phyloP scores from a whole-genome alignment of 164 flowering plant species.

The Euptelea pleiosperma region DNA sequence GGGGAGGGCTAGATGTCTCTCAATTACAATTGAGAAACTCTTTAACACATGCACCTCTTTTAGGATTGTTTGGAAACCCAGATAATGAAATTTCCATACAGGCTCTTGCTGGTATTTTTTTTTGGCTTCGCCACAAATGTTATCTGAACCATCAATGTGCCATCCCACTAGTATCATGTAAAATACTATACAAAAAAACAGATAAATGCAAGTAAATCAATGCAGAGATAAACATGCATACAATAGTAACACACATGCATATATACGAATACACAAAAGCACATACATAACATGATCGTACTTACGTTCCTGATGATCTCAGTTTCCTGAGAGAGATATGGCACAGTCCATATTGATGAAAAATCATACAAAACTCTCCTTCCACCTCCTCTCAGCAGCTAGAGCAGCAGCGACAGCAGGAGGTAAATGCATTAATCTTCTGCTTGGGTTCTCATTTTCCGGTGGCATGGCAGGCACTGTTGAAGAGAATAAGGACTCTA shows the following conservation, averaged over 20 bases:
- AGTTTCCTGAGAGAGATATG: not conserved
- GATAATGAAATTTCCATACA: too few species aligned
- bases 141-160: too few species aligned
- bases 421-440: constrained; percentile 63
- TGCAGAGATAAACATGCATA: too few species aligned
- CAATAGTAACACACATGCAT: not conserved
- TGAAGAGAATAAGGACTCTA: constrained; percentile 65
- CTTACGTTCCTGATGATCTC: constrained; percentile 11
- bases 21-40: too few species aligned
- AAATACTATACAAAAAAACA: too few species aligned
- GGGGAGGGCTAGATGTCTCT: too few species aligned
- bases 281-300: not conserved
- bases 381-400: constrained; percentile 80
- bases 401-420: constrained; percentile 85
- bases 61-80: too few species aligned
- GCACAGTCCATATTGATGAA: not conserved
- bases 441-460: constrained; percentile 26
- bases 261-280: not conserved
- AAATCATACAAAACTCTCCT: constrained; percentile 15
- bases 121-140: too few species aligned
- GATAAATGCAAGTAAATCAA: too few species aligned
- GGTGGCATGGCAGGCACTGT: constrained; percentile 23
- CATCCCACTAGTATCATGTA: too few species aligned
- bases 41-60: too few species aligned
- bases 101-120: too few species aligned